A percentile compares a stretch with the other conserved stretches of the same genome.
Evolutionary conservation across 495 filamentous ascomycete genomes (phyloP).

Genomic region (Astrothelium macrocarpum): DNA sequence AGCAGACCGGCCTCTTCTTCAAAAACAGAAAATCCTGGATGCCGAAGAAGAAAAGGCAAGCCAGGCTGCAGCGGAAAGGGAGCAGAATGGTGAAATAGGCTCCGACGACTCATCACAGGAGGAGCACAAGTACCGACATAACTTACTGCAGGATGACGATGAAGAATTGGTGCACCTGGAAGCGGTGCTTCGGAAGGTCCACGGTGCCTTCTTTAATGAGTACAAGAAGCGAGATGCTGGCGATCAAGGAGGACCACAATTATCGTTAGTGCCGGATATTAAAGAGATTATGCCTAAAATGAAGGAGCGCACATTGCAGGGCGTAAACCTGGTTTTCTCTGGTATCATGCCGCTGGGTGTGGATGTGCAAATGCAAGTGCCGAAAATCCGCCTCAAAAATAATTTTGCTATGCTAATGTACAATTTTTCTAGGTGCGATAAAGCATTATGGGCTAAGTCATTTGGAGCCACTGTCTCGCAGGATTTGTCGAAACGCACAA

Average conservation of each 20-base stretch:
- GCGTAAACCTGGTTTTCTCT: constrained; percentile 69
- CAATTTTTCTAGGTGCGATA: constrained; percentile 51
- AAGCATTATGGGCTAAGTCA: constrained; percentile 68
- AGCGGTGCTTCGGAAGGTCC: constrained; percentile 60
- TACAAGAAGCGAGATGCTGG: constrained; percentile 50
- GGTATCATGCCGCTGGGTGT: constrained; percentile 74
- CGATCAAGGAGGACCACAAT: constrained; percentile 48
- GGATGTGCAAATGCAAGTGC: constrained; percentile 51
- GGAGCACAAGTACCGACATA: constrained; percentile 50
- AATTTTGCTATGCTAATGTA: constrained; percentile 13
- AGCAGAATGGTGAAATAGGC: constrained; percentile 30
- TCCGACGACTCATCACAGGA: constrained; percentile 37
- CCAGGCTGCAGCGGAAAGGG: constrained; percentile 40
- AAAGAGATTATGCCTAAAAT: constrained; percentile 69
- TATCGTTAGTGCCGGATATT: constrained; percentile 71
- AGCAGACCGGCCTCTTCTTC: constrained; percentile 72
- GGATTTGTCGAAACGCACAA: constrained; percentile 48
- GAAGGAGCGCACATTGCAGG: constrained; percentile 61
- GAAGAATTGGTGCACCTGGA: constrained; percentile 66
- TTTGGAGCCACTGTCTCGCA: constrained; percentile 71
- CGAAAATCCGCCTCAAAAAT: not conserved
- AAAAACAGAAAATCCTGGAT: constrained; percentile 82
- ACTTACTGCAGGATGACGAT: constrained; percentile 78
- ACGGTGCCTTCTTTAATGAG: constrained; percentile 69
- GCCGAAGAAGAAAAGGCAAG: constrained; percentile 51